Evolutionary conservation across 345 rosid species (phyloP).

Genomic region (Hibiscus trionum): DNA sequence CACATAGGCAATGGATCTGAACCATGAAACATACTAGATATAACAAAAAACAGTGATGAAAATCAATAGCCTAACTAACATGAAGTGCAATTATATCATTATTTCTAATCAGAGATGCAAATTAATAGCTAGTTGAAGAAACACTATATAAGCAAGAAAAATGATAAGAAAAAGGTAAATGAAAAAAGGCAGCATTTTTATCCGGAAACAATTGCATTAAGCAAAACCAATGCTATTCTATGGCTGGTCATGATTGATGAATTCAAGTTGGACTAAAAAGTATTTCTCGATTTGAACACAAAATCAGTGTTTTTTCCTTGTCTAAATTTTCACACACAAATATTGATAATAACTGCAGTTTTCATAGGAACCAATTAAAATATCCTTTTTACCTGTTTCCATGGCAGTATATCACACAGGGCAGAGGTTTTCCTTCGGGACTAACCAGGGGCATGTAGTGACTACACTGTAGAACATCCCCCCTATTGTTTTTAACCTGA

Average conservation of each 20-base stretch:
- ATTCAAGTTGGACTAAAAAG: not conserved
- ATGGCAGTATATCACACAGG: conserved; percentile 97
- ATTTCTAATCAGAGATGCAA: not conserved
- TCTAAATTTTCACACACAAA: not conserved
- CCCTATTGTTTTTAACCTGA: conserved; percentile 72
- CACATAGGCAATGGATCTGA: not conserved
- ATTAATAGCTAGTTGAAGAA: not conserved
- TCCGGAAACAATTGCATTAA: not conserved
- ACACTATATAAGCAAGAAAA: not conserved
- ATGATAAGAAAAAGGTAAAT: not conserved
- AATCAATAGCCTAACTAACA: not conserved
- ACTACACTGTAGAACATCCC: conserved; percentile 76
- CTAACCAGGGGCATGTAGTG: conserved; percentile 70
- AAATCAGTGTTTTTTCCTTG: not conserved
- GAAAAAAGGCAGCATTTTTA: not conserved
- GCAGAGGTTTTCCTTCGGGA: conserved; percentile 65
- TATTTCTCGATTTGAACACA: not conserved
- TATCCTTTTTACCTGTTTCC: conserved; percentile 67
- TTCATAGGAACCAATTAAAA: not conserved
- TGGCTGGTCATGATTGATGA: not conserved
- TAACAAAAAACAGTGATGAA: not conserved
- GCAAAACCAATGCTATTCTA: not conserved
- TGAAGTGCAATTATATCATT: not conserved
- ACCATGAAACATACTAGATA: not conserved
- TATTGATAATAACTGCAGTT: not conserved